Conservation (phyloP, 176 grass and related monocot species). For the Stipa capillata region DNA sequence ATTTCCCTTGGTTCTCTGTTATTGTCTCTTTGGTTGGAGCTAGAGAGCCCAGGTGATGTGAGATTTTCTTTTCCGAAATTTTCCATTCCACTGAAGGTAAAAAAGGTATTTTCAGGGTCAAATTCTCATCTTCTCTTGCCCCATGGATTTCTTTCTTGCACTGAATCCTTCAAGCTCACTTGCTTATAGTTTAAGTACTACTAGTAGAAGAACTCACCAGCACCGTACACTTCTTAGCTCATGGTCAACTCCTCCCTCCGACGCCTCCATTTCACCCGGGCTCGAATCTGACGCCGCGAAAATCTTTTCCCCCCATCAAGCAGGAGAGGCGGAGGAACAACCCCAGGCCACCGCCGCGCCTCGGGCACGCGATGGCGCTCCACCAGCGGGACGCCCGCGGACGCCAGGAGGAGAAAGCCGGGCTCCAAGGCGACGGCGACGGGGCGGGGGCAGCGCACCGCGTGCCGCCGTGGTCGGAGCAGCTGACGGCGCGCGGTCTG, state of each 20-base stretch:
- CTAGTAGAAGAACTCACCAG: background rate
- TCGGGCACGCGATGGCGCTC: conserved; percentile 7
- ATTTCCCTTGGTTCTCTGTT: background rate
- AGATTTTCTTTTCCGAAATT: background rate
- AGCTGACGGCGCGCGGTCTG: conserved; percentile 64
- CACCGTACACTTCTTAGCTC: background rate
- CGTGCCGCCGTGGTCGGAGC: conserved; percentile 52
- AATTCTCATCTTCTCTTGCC: background rate
- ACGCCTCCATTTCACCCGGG: background rate
- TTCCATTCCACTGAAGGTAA: background rate
- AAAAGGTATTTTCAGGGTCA: background rate
- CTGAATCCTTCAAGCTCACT: background rate
- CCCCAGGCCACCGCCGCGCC: background rate
- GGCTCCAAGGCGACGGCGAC: conserved; percentile 9
- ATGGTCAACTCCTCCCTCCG: background rate
- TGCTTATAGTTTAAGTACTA: background rate
- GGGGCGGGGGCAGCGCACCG: background rate
- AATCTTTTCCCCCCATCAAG: conserved; percentile 29
- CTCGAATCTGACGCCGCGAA: conserved; percentile 22
- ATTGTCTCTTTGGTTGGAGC: background rate
- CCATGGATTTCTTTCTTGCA: background rate
- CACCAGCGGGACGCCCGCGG: background rate
- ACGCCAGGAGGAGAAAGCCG: background rate
- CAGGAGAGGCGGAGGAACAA: conserved; percentile 26
- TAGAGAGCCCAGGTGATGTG: background rate